Conservation (phyloP, 148 eudicot species). For the Amaranthus palmeri region DNA sequence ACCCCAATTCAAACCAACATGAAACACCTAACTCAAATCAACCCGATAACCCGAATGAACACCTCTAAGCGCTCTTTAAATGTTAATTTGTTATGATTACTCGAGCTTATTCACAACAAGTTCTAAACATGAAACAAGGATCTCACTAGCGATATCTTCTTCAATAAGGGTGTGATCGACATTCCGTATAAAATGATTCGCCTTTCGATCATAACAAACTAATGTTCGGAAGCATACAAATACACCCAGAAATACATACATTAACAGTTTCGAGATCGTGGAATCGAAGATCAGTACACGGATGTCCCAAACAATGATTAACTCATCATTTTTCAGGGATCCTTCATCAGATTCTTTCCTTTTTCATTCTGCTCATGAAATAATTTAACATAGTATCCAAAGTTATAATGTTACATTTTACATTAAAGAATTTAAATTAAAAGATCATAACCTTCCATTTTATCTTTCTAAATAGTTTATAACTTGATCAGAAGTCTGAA, state of each 20-base stretch:
- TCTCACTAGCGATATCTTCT: background rate
- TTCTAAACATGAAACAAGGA: too few relatives aligned
- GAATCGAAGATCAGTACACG: slow-evolving; percentile 6
- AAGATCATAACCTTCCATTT: slow-evolving; percentile 25
- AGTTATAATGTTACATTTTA: slow-evolving; percentile 30
- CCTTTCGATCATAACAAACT: slow-evolving; percentile 2
- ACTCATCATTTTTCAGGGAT: slow-evolving; percentile 8
- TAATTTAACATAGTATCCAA: slow-evolving; percentile 18
- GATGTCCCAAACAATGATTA: slow-evolving; percentile 9
- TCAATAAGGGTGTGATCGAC: background rate
- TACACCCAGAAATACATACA: slow-evolving; percentile 9
- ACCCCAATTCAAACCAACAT: too few relatives aligned
- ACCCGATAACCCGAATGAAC: too few relatives aligned
- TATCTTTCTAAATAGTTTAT: slow-evolving; percentile 25
- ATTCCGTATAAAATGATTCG: background rate
- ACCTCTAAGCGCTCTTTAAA: too few relatives aligned
- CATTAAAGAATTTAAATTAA: slow-evolving; percentile 26
- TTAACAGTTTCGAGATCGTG: slow-evolving; percentile 8
- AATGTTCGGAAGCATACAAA: background rate
- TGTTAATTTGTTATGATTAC: too few relatives aligned
- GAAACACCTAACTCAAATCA: too few relatives aligned
- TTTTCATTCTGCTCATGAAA: slow-evolving; percentile 21
- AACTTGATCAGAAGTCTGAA: slow-evolving; percentile 21
- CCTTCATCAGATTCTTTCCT: slow-evolving; percentile 17
- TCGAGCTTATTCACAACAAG: too few relatives aligned